These are phyloP conservation scores for Clathrus columnatus DNA, from an alignment of 768 basidiomycete species.

Conservation along the genomic window DNA sequence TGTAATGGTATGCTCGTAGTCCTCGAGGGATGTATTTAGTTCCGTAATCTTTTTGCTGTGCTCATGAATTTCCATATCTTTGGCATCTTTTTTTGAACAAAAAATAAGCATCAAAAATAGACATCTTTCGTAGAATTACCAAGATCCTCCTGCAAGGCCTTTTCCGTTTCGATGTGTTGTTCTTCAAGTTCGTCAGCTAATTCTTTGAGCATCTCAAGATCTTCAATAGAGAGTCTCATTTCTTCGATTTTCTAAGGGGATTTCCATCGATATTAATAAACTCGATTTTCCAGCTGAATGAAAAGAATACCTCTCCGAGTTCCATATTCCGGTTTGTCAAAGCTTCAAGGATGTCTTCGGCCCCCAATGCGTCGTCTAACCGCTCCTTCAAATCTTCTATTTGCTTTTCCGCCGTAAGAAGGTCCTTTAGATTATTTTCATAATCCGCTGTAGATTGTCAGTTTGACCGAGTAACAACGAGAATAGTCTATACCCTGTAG, in stretches of 20 bases:
- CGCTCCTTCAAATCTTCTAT: slow-evolving; percentile 92
- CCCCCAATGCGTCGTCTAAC: slow-evolving; percentile 89
- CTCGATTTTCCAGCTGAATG: not conserved
- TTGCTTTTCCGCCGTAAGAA: slow-evolving; percentile 82
- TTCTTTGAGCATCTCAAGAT: slow-evolving; percentile 91
- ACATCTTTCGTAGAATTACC: slow-evolving; percentile 49
- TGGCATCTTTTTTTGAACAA: slow-evolving; percentile 61
- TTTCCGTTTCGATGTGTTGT: slow-evolving; percentile 90
- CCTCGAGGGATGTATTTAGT: slow-evolving; percentile 73
- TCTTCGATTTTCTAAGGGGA: slow-evolving; percentile 89
- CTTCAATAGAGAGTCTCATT: slow-evolving; percentile 93
- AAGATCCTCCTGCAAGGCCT: slow-evolving; percentile 80
- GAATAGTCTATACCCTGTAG: slow-evolving; percentile 51
- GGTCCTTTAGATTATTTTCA: slow-evolving; percentile 68
- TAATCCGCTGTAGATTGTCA: slow-evolving; percentile 49
- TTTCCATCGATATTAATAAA: not conserved
- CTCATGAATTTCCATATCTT: slow-evolving; percentile 64
- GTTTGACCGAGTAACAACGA: slow-evolving; percentile 2
- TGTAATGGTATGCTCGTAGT: slow-evolving; percentile 78
- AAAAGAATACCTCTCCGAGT: slow-evolving; percentile 66
- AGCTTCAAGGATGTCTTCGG: slow-evolving; percentile 93
- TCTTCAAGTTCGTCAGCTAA: slow-evolving; percentile 97
- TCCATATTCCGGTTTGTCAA: slow-evolving; percentile 90
- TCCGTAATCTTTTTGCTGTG: slow-evolving; percentile 51
- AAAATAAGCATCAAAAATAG: no score